phyloP scores from a whole-genome alignment of 192 early-diverging fungal genomes.

The Phlyctochytrium planicorne region DNA sequence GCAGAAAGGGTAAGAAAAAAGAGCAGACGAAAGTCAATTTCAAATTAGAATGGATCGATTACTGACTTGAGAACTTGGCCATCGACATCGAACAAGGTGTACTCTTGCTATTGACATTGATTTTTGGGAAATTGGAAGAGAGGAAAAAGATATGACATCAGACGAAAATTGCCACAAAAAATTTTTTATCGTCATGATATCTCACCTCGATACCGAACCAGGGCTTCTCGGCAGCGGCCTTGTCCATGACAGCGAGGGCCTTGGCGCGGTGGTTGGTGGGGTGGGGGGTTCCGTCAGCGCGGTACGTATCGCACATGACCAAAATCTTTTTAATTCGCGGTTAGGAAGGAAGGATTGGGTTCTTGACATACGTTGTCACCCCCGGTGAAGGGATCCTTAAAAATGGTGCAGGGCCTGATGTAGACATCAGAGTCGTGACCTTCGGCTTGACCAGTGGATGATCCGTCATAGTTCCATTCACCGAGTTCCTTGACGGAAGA shows the following conservation, averaged over 20 bases:
- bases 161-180: too few relatives aligned
- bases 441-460: conserved; percentile 53
- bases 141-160: too few relatives aligned
- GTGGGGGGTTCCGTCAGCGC: conserved; percentile 58
- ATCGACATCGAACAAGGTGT: conserved; percentile 48
- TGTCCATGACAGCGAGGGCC: conserved; percentile 39
- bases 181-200: too few relatives aligned
- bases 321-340: too few relatives aligned
- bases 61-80: conserved; percentile 46
- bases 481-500: conserved; percentile 32
- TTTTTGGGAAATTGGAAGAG: too few relatives aligned
- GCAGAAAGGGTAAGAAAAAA: too few relatives aligned
- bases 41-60: too few relatives aligned
- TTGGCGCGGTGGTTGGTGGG: conserved; percentile 46
- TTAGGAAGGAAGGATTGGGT: too few relatives aligned
- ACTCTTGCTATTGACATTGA: too few relatives aligned
- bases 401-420: conserved; percentile 46
- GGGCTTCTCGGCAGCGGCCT: conserved; percentile 36
- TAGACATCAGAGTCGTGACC: conserved; percentile 57
- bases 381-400: conserved; percentile 52
- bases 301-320: conserved; percentile 50
- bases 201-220: conserved; percentile 65
- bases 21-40: too few relatives aligned
- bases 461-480: conserved; percentile 61
- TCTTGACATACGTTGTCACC: too few relatives aligned